These are phyloP conservation scores for Lentinula aciculospora DNA, from an alignment of 768 basidiomycete species.

Conservation along the genomic window DNA sequence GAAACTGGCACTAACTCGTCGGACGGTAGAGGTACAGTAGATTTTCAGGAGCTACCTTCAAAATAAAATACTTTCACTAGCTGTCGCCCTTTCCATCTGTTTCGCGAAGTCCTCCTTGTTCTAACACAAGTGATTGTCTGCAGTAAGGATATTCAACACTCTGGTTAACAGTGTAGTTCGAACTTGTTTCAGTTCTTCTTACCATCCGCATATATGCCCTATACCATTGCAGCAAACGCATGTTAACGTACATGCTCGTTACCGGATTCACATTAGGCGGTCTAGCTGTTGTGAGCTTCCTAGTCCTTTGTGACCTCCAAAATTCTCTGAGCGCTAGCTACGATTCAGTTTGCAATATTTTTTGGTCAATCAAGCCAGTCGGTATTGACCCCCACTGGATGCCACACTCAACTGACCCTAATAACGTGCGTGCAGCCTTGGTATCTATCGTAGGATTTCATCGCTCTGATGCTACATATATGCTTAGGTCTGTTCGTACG, in stretches of 20 bases:
- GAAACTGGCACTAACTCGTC: neutral
- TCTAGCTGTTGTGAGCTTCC: neutral
- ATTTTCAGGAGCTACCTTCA: neutral
- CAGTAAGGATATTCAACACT: neutral
- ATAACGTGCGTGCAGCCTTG: neutral
- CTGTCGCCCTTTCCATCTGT: slow-evolving; percentile 1
- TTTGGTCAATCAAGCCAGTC: slow-evolving; percentile 5
- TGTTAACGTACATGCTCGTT: neutral
- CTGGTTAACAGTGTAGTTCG: no score
- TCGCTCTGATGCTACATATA: neutral
- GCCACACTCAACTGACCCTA: neutral
- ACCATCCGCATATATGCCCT: slow-evolving; percentile 7
- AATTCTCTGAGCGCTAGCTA: neutral
- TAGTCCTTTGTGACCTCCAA: neutral
- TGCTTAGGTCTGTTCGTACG: neutral
- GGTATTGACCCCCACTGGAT: neutral
- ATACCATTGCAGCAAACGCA: slow-evolving; percentile 3
- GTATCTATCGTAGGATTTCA: neutral
- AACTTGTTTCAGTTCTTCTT: slow-evolving; percentile 1
- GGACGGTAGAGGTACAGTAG: neutral
- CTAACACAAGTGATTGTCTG: slow-evolving; percentile 4
- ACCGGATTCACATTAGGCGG: neutral
- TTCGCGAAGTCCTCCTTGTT: slow-evolving; percentile 4
- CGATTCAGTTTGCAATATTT: slow-evolving; percentile 3
- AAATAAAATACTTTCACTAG: neutral